phyloP scores from a whole-genome alignment of 768 basidiomycete species.

The Asterophora parasitica region DNA sequence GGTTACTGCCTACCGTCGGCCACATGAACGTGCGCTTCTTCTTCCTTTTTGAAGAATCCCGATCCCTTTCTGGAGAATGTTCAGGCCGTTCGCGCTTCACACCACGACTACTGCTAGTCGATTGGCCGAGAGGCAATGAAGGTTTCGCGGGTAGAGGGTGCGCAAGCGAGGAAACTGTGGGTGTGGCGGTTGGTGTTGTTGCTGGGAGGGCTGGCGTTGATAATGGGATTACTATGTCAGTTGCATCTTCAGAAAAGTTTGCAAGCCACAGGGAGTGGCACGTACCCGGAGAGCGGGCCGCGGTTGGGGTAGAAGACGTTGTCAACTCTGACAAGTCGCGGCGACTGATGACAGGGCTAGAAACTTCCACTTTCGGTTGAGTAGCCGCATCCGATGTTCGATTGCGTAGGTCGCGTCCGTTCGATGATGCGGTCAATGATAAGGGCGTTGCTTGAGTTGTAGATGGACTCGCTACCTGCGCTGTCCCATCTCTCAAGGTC shows the following conservation, averaged over 20 bases:
- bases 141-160: conserved; percentile 33
- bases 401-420: conserved; percentile 11
- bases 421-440: neutral
- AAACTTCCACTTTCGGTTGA: conserved; percentile 1
- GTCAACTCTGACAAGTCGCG: neutral
- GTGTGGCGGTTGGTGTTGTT: conserved; percentile 8
- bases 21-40: conserved; percentile 36
- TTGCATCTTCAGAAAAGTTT: neutral
- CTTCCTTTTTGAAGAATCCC: conserved; percentile 18
- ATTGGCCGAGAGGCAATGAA: neutral
- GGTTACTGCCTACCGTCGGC: conserved; percentile 41
- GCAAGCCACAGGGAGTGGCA: neutral
- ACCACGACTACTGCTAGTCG: conserved; percentile 19
- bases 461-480: neutral
- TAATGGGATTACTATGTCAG: neutral
- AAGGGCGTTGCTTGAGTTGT: conserved; percentile 1
- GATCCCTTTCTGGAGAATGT: conserved; percentile 2
- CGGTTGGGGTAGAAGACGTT: conserved; percentile 8
- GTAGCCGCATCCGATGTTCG: conserved; percentile 12
- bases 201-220: conserved; percentile 11
- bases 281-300: conserved; percentile 9
- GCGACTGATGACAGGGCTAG: neutral
- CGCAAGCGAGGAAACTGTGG: conserved; percentile 11
- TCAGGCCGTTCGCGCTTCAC: conserved; percentile 36
- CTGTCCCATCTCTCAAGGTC: conserved; percentile 12